Percentiles rank a stretch among this genome's conserved stretches.
Conservation (phyloP, 2,329 filamentous ascomycete genomes). For the Cladophialophora exuberans region DNA sequence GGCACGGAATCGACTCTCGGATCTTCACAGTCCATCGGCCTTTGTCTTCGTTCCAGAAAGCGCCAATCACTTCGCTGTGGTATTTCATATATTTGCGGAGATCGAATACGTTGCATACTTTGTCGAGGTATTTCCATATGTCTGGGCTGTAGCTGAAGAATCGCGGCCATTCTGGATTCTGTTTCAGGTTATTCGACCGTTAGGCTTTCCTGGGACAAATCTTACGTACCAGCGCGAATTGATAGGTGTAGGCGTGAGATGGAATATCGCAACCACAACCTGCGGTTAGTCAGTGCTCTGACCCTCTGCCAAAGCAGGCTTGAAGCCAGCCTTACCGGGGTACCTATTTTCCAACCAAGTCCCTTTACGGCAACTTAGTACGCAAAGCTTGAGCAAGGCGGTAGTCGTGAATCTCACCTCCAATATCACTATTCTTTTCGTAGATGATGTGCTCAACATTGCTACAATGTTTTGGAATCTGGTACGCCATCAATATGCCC, state of each 20-base stretch:
- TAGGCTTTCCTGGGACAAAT: background rate
- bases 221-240: conserved; percentile 41
- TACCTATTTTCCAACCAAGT: conserved; percentile 45
- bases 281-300: conserved; percentile 34
- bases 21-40: conserved; percentile 55
- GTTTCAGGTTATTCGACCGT: too few relatives aligned
- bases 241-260: conserved; percentile 47
- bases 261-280: conserved; percentile 47
- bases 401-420: too few relatives aligned
- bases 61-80: conserved; percentile 49
- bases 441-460: background rate
- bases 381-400: too few relatives aligned
- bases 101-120: conserved; percentile 52
- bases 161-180: conserved; percentile 52
- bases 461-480: background rate
- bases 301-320: too few relatives aligned
- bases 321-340: conserved; percentile 36
- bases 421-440: background rate
- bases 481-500: background rate
- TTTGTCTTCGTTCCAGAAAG: conserved; percentile 52
- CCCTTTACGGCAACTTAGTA: too few relatives aligned
- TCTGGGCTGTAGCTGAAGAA: conserved; percentile 50
- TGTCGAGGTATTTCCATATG: conserved; percentile 52
- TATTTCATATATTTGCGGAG: conserved; percentile 57
- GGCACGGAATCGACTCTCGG: conserved; percentile 39